These are phyloP conservation scores for Chytriomyces hyalinus DNA, from an alignment of 192 early-diverging fungal species.

Conservation along the genomic window DNA sequence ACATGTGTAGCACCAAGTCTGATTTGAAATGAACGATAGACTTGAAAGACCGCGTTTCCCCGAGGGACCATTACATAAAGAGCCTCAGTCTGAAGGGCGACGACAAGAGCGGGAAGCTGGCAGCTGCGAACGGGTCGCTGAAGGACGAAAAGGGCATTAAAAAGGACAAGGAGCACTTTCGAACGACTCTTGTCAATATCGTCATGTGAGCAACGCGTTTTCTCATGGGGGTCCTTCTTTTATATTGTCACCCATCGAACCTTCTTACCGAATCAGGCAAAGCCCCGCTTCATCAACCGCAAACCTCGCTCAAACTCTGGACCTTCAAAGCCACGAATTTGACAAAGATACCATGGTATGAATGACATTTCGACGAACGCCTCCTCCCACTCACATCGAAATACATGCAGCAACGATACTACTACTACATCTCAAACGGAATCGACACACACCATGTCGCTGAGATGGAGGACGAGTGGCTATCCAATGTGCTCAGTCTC, in stretches of 20 bases:
- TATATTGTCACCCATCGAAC: not conserved
- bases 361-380: conserved; percentile 4
- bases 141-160: conserved; percentile 50
- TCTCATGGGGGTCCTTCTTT: not conserved
- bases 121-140: conserved; percentile 3
- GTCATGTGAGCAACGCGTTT: conserved; percentile 52
- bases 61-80: conserved; percentile 25
- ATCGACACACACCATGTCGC: conserved; percentile 68
- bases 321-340: conserved; percentile 27
- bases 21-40: not conserved
- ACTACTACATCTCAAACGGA: conserved; percentile 71
- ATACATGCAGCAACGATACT: conserved; percentile 62
- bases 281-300: conserved; percentile 38
- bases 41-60: conserved; percentile 25
- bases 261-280: conserved; percentile 41
- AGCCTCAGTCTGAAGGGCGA: conserved; percentile 31
- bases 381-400: conserved; percentile 3
- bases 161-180: conserved; percentile 61
- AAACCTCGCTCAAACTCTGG: conserved; percentile 6
- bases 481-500: conserved; percentile 58
- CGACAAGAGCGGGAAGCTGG: not conserved
- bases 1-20: not conserved
- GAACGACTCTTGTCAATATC: conserved; percentile 64
- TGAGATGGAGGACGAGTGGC: conserved; percentile 67
- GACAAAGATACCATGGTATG: conserved; percentile 42